Percentiles rank a stretch among this genome's conserved stretches.
Conservation (phyloP, 2,329 filamentous ascomycete genomes). For the Trichoderma koningii region DNA sequence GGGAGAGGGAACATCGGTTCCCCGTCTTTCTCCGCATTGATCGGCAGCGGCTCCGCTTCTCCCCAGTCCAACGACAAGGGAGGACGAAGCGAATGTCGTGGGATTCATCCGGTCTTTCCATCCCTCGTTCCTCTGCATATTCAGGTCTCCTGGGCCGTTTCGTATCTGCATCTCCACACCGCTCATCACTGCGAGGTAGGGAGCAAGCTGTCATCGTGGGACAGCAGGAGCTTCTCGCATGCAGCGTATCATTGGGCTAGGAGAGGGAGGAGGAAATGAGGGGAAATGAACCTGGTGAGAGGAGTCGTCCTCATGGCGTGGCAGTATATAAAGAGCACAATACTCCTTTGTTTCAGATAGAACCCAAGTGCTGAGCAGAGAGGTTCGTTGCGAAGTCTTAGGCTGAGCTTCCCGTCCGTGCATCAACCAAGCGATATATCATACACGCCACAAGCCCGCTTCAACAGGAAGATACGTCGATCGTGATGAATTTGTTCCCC, state of each 20-base stretch:
- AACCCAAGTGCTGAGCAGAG: background rate
- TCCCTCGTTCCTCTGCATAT: background rate
- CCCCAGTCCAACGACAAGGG: background rate
- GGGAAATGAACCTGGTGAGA: background rate
- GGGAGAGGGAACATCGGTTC: background rate
- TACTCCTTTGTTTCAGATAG: background rate
- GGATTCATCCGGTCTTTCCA: background rate
- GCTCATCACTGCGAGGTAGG: conserved; percentile 8
- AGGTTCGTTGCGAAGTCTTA: background rate
- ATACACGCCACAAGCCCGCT: background rate
- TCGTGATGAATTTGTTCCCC: background rate
- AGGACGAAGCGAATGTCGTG: background rate
- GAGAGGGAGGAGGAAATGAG: conserved; percentile 1
- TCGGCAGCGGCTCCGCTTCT: conserved; percentile 19
- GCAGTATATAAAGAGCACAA: background rate
- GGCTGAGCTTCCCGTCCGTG: conserved; percentile 1
- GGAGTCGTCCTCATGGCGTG: background rate
- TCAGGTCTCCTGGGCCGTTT: background rate
- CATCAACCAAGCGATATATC: background rate
- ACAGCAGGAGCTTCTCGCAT: conserved; percentile 16
- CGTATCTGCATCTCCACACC: conserved; percentile 15
- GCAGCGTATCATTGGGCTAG: conserved; percentile 19
- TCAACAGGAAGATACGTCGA: background rate
- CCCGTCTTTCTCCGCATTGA: conserved; percentile 25
- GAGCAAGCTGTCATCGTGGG: background rate